phyloP scores from a whole-genome alignment of 2,329 filamentous ascomycete species.

The Fusarium sp. region DNA sequence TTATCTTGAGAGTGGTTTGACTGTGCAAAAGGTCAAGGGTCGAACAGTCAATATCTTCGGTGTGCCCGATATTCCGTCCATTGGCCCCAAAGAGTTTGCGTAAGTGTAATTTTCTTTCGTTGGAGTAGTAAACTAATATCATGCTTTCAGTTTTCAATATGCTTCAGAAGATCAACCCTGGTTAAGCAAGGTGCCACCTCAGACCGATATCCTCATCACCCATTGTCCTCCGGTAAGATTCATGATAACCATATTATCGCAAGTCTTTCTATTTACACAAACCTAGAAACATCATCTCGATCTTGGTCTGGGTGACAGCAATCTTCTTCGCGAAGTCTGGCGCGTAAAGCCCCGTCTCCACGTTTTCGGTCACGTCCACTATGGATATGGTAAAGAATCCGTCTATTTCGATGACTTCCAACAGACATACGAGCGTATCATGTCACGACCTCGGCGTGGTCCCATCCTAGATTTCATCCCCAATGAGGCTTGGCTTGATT shows the following conservation, averaged over 20 bases:
- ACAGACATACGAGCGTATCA: conserved; percentile 74
- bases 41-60: conserved; percentile 75
- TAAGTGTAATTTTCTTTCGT: conserved; percentile 38
- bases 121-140: conserved; percentile 4
- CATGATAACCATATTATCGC: neutral
- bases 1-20: conserved; percentile 78
- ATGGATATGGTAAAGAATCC: conserved; percentile 74
- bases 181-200: conserved; percentile 74
- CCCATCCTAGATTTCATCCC: conserved; percentile 60
- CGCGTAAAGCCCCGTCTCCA: conserved; percentile 79
- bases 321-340: conserved; percentile 78
- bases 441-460: conserved; percentile 57
- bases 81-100: conserved; percentile 77
- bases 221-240: conserved; percentile 76
- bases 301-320: conserved; percentile 75
- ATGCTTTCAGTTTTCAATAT: conserved; percentile 75
- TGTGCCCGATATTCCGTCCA: conserved; percentile 80
- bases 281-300: conserved; percentile 73
- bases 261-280: conserved; percentile 11
- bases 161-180: conserved; percentile 73
- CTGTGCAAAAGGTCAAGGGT: conserved; percentile 71
- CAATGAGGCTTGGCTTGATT: conserved; percentile 59
- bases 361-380: conserved; percentile 88
- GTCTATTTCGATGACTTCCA: conserved; percentile 82
- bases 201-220: conserved; percentile 83